Base-by-base conservation (phyloP, 495 filamentous ascomycete species). In the Aspergillus egyptiacus region DNA sequence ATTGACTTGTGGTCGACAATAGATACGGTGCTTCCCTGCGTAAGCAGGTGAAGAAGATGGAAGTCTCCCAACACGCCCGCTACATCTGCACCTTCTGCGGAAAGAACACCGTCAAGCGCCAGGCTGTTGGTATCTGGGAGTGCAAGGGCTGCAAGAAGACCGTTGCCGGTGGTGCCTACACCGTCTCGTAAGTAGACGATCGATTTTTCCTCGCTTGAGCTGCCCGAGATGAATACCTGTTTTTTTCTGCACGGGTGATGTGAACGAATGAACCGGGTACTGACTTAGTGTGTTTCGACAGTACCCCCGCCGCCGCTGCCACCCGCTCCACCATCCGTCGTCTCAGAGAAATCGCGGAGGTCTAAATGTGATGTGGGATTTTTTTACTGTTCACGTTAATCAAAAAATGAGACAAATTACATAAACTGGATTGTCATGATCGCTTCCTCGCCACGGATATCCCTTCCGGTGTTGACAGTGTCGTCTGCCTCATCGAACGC, bases 21-120 rank as follows among this genome's bases (percentile, higher is more conserved):
- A 84, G 93, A 84, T 98, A 98, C 75, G 93, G 93, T 85, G 93
- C 93, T 70, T 98, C 93, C 65, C 87, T 98, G 74, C 89, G 93
- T 78, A 98, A 97, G 81, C 93, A 96, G 73, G 88, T 97, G 68
- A 98, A 98, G 87, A 96, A 96, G 84, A 95, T 96, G 86, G 93
- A 98, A 85, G 84, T 95, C 66, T 83, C 86, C 47, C 91, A 97
- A 73, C 91, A 96, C 81, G 88, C 89, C 72, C 80, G 83, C 69
- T 96, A 96, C 80, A 53, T 72, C 63, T 75, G 72, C 80, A 91
- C 89, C 42, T 93, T 94, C 82, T 96, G 91, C 83, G 91, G 90
- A 58, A 96, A 95, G 81, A 84, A 79, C 73, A 85, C 84, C 53
- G 93, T 98, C 59, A 93, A 93, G 81, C 82, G 93, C 56, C 75